A percentile compares a stretch with the other conserved stretches of the same genome.
phyloP scores from a whole-genome alignment of 2,329 filamentous ascomycete species.

The Blumeria hordei region DNA sequence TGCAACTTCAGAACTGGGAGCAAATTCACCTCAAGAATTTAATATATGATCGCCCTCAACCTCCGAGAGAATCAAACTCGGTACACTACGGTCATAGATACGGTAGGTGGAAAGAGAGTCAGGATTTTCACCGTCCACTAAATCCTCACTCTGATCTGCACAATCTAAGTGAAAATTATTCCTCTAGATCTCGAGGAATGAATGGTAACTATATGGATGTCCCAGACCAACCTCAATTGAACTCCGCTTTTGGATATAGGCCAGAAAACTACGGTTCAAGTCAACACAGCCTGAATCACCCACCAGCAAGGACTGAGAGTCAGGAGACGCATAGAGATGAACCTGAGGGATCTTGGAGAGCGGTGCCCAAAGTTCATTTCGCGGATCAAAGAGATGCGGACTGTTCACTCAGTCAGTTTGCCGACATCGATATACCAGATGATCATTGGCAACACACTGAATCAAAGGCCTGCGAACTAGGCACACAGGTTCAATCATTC shows the following conservation, averaged over 20 bases:
- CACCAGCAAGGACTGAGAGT: not conserved
- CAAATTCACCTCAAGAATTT: not conserved
- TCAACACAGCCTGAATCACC: not conserved
- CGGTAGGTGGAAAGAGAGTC: too few species aligned
- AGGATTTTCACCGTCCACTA: not conserved
- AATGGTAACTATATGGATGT: not conserved
- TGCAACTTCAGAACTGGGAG: not conserved
- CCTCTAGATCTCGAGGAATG: not conserved
- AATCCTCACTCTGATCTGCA: not conserved
- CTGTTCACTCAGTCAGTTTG: not conserved
- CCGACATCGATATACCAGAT: not conserved
- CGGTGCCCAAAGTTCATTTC: not conserved
- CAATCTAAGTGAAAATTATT: not conserved
- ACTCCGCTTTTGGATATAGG: not conserved
- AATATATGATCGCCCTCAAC: not conserved
- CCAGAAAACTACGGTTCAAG: not conserved
- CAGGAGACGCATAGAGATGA: not conserved
- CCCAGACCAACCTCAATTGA: not conserved
- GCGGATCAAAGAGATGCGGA: not conserved
- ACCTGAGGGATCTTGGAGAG: not conserved
- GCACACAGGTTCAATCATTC: not conserved
- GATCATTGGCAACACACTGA: not conserved
- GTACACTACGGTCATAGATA: not conserved
- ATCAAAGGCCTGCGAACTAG: not conserved
- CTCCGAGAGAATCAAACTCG: not conserved